A percentile compares a stretch with the other conserved stretches of the same genome.
Conservation (phyloP, 331 rosid species). For the Quercus tomentella region DNA sequence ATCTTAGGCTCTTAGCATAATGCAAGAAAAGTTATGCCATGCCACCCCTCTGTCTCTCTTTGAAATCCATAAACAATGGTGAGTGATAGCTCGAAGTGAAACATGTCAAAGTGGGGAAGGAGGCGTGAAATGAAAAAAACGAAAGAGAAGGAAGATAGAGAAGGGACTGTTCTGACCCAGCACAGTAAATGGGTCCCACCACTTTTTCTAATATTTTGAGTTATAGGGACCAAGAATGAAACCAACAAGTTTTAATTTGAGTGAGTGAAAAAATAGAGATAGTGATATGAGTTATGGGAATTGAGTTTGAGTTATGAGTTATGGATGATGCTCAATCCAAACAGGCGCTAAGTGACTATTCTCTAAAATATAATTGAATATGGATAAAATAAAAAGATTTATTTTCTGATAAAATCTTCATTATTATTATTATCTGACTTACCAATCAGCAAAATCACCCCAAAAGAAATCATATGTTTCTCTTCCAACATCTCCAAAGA, state of each 20-base stretch:
- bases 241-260: too few relatives aligned
- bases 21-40: neutral
- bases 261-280: too few relatives aligned
- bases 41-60: neutral
- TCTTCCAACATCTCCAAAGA: conserved; percentile 91
- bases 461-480: conserved; percentile 90
- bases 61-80: conserved; percentile 25
- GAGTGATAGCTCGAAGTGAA: conserved; percentile 23
- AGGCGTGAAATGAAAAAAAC: too few relatives aligned
- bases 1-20: neutral
- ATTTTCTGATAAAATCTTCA: neutral
- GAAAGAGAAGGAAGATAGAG: too few relatives aligned
- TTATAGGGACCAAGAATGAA: too few relatives aligned
- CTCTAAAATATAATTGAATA: neutral
- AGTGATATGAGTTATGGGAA: too few relatives aligned
- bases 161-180: too few relatives aligned
- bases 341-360: neutral
- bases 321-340: too few relatives aligned
- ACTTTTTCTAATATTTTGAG: too few relatives aligned
- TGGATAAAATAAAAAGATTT: neutral
- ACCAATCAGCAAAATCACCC: conserved; percentile 99
- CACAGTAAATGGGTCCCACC: too few relatives aligned
- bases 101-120: conserved; percentile 8
- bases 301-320: too few relatives aligned
- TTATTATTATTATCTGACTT: conserved; percentile 9